Evolutionary conservation across 176 grass and related monocot species (phyloP), one percentile per base, ranked within the genome.

Genomic region (Echinochloa phyllopogon): DNA sequence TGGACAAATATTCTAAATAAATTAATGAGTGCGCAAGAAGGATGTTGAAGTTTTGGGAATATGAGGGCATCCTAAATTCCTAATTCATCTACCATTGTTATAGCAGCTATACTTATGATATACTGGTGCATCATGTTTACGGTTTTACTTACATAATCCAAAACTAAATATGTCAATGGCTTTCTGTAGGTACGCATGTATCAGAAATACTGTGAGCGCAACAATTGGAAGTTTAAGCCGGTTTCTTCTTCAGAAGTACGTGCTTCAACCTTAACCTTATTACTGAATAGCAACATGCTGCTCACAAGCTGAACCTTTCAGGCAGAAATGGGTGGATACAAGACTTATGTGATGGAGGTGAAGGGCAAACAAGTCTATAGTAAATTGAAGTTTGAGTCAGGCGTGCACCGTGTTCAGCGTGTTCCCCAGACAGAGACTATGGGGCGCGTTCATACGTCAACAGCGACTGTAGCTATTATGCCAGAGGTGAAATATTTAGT

Each of bases 391-490:
- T 98, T 91, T 60, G 96, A 98, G 68, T 94, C 96, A 25, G 96
- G 96, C 10, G 93, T 98, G 58, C 96, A 98, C 85, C 96, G 93
- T 81, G 96, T 98, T 79, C 96, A 98, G 65, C 93, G 93, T 77
- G 96, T 98, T 66, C 96, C 96, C 21, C 87, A 85, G 83, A 98
- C 96, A 86, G 93, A 98, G 72, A 64, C 96, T 62, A 94, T 95
- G 86, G 96, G 93, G 4, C 93, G 96, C 72, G 85, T 98, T 76
- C 96, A 98, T 74, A 98, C 96, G 8, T 98, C 96, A 88, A 98
- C 96, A 47, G 89, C 96, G 69, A 98, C 96, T 87, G 91, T 98
- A 51, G 96, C 96, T 58, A 90, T 95, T 86, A 98, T 98, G 96
- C 96, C 96, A 65, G 96, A 98, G 93, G 96, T 98, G 58, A 24